Base-by-base conservation (phyloP, 2,329 filamentous ascomycete genomes). In the Cercospora beticola region DNA sequence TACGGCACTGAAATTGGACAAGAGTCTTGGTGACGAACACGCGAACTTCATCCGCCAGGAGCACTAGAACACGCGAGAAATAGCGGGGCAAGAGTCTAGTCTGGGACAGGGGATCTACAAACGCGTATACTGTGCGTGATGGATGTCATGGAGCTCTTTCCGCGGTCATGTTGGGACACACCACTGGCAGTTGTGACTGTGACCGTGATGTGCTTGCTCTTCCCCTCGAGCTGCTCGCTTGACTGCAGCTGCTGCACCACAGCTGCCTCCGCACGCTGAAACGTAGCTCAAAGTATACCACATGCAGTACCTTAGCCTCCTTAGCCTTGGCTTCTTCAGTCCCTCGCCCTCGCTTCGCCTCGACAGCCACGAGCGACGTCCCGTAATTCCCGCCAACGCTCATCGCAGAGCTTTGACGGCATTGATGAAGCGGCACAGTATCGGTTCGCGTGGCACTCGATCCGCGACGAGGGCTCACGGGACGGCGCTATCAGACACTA, bases 281-380 rank as follows among this genome's bases (percentile, higher is more conserved):
- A 62, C 60, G 46, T 62, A 62, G 60, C 40, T 31, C 36, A 62
- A 62, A 49, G 60, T 31, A 43, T 62, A 23, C 58, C 26, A 60
- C 36, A n/a, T 43, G 33, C 49, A 28, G 49, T 5, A 6, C 43
- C 21, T 21, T 21, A 23, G 43, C n/a, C 21, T 23, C 43, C 43
- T 54, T 28, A 28, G 49, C 21, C 49, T 54, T 16, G 21, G 49
- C 49, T 54, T 23, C 49, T 26, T 26, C 18, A 14, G 49, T 26
- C 23, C 23, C 23, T 56, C 49, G 5, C 49, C 14, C 23, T 8
- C 49, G 49, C 49, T 28, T 16, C 23, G 23, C 49, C 10, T 28
- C 49, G 49, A 56, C 23, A 28, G 21, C 16, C 49, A 28, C 46
- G 18, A 52, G 18, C 49, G 12, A 28, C 14, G 23, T 56, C 12